Evolutionary conservation across 2,329 filamentous ascomycete genomes (phyloP), one percentile per base, ranked within the genome.

Genomic region (Anthostomella pinea): DNA sequence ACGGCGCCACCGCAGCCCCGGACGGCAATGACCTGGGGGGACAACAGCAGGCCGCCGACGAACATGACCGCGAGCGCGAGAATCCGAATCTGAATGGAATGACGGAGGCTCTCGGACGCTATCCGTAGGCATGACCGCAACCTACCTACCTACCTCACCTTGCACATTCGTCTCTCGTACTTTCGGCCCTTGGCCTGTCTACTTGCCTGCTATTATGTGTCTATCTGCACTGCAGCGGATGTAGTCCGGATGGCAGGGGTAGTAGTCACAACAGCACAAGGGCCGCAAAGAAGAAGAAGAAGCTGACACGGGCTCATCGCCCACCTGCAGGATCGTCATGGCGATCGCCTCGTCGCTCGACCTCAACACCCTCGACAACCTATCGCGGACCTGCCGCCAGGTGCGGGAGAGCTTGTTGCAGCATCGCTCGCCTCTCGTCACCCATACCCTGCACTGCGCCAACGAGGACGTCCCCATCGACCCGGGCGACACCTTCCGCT

Each of bases 281-380:
- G 41, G 13, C 14, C 17, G 21, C 7, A 23, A 11, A 11, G 33
- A 25, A 22, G 20, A 22, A 16, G 36, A 30, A 27, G 22, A 38
- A 30, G 23, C 46, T 48, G 26, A 49, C 39, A 30, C 19, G 10
- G 13, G 28, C 38, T 24, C 28, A n/a, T 30, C 16, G n/a, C 18
- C 16, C 13, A 33, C 33, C 27, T 35, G 27, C 68, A 95, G 89
- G 53, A 79, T 95, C 57, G 80, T 86, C 51, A 78, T 81, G 47
- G 77, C 83, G 52, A 77, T 96, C 48, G 85, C 86, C 31, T 76
- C 79, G 20, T 76, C 78, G 51, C 79, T 96, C 59, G 91, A 97
- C 60, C 77, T 95, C 33, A 95, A 91, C 62, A 84, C 87, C 10
- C 77, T 96, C 53, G 83, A 95, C 62, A 81, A 83, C 47, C 78